Evolutionary conservation across 2,329 filamentous ascomycete species (phyloP).

Genomic region (Alternaria triticina): DNA sequence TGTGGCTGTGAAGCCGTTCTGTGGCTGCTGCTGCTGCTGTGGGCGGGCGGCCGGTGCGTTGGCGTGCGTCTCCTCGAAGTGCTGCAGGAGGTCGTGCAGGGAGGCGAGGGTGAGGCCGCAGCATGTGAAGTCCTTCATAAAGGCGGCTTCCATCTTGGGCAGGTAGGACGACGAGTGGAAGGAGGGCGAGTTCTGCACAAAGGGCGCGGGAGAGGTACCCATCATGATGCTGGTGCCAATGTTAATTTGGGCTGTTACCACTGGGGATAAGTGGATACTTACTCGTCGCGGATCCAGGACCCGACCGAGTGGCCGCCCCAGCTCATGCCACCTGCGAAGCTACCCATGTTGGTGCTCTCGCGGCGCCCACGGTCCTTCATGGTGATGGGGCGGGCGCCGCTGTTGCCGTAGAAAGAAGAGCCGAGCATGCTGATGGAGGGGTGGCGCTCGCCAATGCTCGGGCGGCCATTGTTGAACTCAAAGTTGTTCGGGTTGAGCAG

Average conservation of each 20-base stretch:
- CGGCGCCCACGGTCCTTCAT: constrained; percentile 62
- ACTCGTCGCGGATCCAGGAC: constrained; percentile 98
- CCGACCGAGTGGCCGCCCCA: constrained; percentile 97
- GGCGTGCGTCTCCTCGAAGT: constrained; percentile 95
- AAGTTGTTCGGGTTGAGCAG: constrained; percentile 48
- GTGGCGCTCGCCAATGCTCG: constrained; percentile 54
- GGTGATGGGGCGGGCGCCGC: constrained; percentile 66
- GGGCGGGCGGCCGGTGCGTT: constrained; percentile 64
- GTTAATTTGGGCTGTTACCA: constrained; percentile 29
- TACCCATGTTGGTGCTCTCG: constrained; percentile 67
- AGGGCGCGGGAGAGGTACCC: constrained; percentile 92
- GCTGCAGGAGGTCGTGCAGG: constrained; percentile 91
- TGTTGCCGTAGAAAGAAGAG: constrained; percentile 60
- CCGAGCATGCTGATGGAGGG: constrained; percentile 59
- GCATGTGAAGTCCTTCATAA: constrained; percentile 96
- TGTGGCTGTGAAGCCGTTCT: constrained; percentile 48
- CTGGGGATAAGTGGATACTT: constrained; percentile 56
- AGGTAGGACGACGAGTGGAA: constrained; percentile 97
- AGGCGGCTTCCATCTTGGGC: constrained; percentile 94
- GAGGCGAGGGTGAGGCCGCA: constrained; percentile 89
- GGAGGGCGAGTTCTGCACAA: constrained; percentile 81
- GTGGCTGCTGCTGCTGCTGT: constrained; percentile 58
- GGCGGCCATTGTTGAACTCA: constrained; percentile 39
- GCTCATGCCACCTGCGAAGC: constrained; percentile 81
- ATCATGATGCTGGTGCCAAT: constrained; percentile 78